Conservation (phyloP, 2,329 filamentous ascomycete species). For the Alternaria arbusti region DNA sequence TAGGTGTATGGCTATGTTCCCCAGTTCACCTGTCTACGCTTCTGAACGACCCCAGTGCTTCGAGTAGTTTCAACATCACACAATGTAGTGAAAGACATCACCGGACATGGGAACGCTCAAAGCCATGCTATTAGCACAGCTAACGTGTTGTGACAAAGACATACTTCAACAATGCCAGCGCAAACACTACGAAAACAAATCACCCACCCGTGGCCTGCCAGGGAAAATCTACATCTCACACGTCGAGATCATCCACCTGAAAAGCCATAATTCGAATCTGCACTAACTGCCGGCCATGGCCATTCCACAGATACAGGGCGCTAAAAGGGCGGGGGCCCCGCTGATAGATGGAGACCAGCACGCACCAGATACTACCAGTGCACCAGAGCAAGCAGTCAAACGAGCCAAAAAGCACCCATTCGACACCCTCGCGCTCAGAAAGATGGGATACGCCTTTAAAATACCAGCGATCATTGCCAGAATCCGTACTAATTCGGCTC, state of each 20-base stretch:
- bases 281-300: background rate
- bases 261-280: background rate
- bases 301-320: background rate
- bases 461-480: background rate
- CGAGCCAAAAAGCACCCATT: background rate
- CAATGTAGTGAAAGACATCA: background rate
- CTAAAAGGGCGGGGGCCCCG: background rate
- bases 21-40: background rate
- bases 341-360: background rate
- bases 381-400: background rate
- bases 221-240: background rate
- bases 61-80: background rate
- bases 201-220: background rate
- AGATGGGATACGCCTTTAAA: background rate
- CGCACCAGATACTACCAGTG: background rate
- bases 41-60: background rate
- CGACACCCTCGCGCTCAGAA: background rate
- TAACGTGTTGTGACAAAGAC: background rate
- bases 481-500: background rate
- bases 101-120: background rate
- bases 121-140: background rate
- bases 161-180: background rate
- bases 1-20: background rate
- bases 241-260: background rate
- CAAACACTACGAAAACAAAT: background rate